These are phyloP conservation scores for Ascoidea asiatica DNA, from an alignment of 805 yeast genomes.

Conservation along the genomic window DNA sequence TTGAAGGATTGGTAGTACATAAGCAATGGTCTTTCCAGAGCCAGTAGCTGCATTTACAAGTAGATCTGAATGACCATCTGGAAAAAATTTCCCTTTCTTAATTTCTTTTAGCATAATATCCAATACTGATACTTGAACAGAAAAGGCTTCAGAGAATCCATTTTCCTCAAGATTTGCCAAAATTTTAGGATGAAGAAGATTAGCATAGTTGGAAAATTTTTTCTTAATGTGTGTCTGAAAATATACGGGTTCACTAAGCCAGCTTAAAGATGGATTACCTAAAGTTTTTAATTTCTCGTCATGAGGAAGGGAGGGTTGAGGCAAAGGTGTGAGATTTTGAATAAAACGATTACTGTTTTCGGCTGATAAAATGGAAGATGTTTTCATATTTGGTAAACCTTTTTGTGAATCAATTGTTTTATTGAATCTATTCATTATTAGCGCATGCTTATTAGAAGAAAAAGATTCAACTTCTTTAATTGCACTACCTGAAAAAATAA, in stretches of 20 bases:
- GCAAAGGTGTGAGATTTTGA: conserved; percentile 55
- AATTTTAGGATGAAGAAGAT: conserved; percentile 25
- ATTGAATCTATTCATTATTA: not conserved
- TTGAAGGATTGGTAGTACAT: conserved; percentile 72
- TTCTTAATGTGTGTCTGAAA: conserved; percentile 31
- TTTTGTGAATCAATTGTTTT: not conserved
- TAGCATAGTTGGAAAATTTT: conserved; percentile 28
- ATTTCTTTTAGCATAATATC: conserved; percentile 35
- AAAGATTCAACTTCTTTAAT: not conserved
- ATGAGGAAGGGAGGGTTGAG: conserved; percentile 65
- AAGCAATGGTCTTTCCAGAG: conserved; percentile 89
- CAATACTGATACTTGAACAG: conserved; percentile 63
- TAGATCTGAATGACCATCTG: conserved; percentile 47
- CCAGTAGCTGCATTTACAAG: conserved; percentile 93
- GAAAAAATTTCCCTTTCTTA: conserved; percentile 20
- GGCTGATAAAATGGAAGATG: not conserved
- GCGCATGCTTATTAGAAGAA: not conserved
- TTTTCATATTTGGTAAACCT: not conserved
- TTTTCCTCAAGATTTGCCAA: conserved; percentile 30
- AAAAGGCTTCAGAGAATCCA: conserved; percentile 48
- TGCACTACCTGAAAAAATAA: not conserved
- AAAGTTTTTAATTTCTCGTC: conserved; percentile 27
- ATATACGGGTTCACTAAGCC: conserved; percentile 57
- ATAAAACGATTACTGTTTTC: conserved; percentile 6
- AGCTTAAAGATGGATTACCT: conserved; percentile 31